phyloP scores from a whole-genome alignment of 305 asterid species.

The Plantago rigida region DNA sequence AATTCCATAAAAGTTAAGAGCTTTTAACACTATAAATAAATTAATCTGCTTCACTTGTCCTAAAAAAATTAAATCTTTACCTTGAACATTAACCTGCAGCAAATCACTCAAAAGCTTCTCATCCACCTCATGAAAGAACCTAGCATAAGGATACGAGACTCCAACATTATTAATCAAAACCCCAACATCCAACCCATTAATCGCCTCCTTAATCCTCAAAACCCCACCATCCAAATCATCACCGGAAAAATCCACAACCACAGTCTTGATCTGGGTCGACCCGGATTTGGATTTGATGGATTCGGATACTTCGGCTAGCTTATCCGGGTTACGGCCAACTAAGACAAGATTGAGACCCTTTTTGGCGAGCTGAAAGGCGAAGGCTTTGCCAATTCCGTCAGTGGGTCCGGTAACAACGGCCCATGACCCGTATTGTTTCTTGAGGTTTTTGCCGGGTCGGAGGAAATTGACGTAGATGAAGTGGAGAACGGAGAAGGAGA shows the following conservation, averaged over 20 bases:
- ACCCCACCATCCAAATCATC: slow-evolving; percentile 62
- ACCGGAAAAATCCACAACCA: slow-evolving; percentile 80
- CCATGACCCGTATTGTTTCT: slow-evolving; percentile 84
- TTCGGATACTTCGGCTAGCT: slow-evolving; percentile 57
- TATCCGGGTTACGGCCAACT: slow-evolving; percentile 74
- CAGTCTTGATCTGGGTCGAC: slow-evolving; percentile 57
- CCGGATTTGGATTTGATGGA: slow-evolving; percentile 50
- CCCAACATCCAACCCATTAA: slow-evolving; percentile 54
- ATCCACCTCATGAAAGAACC: slow-evolving; percentile 54
- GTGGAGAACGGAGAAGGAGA: slow-evolving; percentile 34
- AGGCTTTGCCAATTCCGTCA: slow-evolving; percentile 87
- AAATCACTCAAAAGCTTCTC: slow-evolving; percentile 41
- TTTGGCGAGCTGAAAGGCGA: slow-evolving; percentile 67
- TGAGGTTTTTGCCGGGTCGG: slow-evolving; percentile 73
- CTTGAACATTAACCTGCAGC: slow-evolving; percentile 51
- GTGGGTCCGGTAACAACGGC: slow-evolving; percentile 83
- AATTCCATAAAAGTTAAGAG: no score
- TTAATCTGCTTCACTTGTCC: no score
- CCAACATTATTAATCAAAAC: slow-evolving; percentile 51
- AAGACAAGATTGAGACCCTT: slow-evolving; percentile 66
- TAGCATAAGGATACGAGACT: slow-evolving; percentile 50
- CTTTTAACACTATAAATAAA: no score
- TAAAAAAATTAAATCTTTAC: neutral
- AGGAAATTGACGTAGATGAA: slow-evolving; percentile 68
- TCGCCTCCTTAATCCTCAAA: slow-evolving; percentile 47